phyloP scores from a whole-genome alignment of 1,284 basidiomycete species.

The Ceratobasidium sp. region DNA sequence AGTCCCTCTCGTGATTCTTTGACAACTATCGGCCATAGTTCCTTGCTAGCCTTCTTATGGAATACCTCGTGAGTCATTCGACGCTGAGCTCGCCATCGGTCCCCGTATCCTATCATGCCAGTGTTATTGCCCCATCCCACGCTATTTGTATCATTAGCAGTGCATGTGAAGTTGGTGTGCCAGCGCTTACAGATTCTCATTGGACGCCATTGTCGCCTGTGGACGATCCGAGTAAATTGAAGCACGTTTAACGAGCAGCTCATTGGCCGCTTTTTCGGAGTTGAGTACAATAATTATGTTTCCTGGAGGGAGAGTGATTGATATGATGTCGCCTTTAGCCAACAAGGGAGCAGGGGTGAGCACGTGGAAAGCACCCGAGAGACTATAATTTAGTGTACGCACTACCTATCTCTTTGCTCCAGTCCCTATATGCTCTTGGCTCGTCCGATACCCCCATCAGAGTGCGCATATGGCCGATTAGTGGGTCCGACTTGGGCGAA shows the following conservation, averaged over 20 bases:
- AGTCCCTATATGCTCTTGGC: slow-evolving; percentile 13
- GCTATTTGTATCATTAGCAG: not conserved
- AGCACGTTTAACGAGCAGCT: slow-evolving; percentile 37
- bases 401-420: slow-evolving; percentile 17
- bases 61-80: not conserved
- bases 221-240: slow-evolving; percentile 38
- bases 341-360: not conserved
- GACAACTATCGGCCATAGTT: not conserved
- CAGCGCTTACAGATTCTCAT: not conserved
- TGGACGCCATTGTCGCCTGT: not conserved
- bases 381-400: not conserved
- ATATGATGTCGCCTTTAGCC: slow-evolving; percentile 33
- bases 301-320: slow-evolving; percentile 25
- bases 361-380: not conserved
- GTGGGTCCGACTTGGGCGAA: not conserved
- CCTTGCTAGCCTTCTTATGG: not conserved
- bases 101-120: not conserved
- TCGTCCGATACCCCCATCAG: slow-evolving; percentile 8
- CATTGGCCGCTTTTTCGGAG: slow-evolving; percentile 27
- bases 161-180: not conserved
- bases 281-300: slow-evolving; percentile 38
- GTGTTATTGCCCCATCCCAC: not conserved
- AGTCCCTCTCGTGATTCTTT: not conserved
- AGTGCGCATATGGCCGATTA: slow-evolving; percentile 11
- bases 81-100: not conserved